Percentiles rank a stretch among this genome's conserved stretches.
phyloP scores from a whole-genome alignment of 441 rosid genomes.

The Adansonia grandidieri region DNA sequence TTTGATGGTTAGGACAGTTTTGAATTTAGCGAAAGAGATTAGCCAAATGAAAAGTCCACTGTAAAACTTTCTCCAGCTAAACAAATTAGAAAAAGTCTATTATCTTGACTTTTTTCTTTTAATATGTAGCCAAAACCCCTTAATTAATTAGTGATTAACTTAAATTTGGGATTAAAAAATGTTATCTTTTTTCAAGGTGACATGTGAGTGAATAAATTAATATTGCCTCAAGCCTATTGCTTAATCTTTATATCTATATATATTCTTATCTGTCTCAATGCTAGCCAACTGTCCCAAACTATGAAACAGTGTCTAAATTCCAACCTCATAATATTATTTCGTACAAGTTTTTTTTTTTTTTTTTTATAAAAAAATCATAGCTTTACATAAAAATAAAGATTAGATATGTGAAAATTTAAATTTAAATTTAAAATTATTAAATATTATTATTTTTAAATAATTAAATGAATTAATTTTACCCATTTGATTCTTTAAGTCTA shows the following conservation, averaged over 20 bases:
- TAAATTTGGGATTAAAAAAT: slow-evolving; percentile 21
- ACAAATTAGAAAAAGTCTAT: slow-evolving; percentile 36
- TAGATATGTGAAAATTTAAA: not conserved
- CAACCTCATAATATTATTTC: not conserved
- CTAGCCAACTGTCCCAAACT: slow-evolving; percentile 41
- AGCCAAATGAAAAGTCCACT: not conserved
- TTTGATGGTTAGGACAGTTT: slow-evolving; percentile 33
- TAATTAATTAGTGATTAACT: not conserved
- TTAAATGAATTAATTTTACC: no score
- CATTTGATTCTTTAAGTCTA: slow-evolving; percentile 17
- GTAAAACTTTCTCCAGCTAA: slow-evolving; percentile 22
- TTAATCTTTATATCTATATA: not conserved
- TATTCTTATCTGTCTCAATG: slow-evolving; percentile 1
- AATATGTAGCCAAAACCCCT: not conserved
- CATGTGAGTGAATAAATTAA: slow-evolving; percentile 28
- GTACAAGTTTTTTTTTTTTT: not conserved
- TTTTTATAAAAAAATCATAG: not conserved
- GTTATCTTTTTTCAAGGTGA: slow-evolving; percentile 28
- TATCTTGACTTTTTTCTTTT: slow-evolving; percentile 30
- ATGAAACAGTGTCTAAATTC: slow-evolving; percentile 34
- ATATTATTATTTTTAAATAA: not conserved
- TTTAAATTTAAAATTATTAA: not conserved
- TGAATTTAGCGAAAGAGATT: not conserved
- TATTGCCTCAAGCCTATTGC: not conserved
- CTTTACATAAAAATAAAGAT: not conserved